A percentile compares a stretch with the other conserved stretches of the same genome.
phyloP scores from a whole-genome alignment of 495 filamentous ascomycete species.

The Penicillium angulare region DNA sequence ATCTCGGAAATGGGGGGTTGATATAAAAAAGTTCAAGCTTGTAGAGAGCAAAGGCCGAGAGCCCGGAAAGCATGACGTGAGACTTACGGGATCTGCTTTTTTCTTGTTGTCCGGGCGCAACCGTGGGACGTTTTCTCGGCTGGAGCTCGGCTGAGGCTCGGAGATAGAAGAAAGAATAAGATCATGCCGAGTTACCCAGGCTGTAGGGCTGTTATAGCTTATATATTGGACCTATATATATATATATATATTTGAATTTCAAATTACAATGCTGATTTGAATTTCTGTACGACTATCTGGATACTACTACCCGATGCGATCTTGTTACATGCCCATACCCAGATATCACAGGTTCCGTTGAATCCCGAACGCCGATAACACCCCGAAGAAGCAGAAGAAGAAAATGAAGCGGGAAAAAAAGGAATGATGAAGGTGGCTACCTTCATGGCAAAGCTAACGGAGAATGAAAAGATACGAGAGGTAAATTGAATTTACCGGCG shows the following conservation, averaged over 20 bases:
- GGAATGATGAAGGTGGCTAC: not conserved
- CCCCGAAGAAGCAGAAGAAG: conserved; percentile 4
- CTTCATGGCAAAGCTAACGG: not conserved
- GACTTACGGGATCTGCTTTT: conserved; percentile 24
- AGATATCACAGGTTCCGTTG: conserved; percentile 13
- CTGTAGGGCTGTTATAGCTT: no score
- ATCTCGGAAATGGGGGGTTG: not conserved
- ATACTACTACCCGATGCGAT: conserved; percentile 10
- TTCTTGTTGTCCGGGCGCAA: conserved; percentile 12
- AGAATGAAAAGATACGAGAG: not conserved
- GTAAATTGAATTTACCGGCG: conserved; percentile 4
- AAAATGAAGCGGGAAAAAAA: not conserved
- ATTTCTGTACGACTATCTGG: not conserved
- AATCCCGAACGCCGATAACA: conserved; percentile 18
- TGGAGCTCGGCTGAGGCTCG: not conserved
- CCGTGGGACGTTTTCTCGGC: not conserved
- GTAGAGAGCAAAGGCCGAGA: conserved; percentile 34
- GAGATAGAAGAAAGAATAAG: no score
- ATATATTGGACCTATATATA: no score
- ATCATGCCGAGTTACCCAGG: no score
- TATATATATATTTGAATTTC: not conserved
- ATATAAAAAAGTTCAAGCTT: conserved; percentile 8
- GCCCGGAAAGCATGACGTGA: conserved; percentile 22
- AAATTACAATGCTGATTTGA: conserved; percentile 1
- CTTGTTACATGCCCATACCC: conserved; percentile 15